phyloP scores from a whole-genome alignment of 2,329 filamentous ascomycete genomes.

The Colletotrichum magnum region DNA sequence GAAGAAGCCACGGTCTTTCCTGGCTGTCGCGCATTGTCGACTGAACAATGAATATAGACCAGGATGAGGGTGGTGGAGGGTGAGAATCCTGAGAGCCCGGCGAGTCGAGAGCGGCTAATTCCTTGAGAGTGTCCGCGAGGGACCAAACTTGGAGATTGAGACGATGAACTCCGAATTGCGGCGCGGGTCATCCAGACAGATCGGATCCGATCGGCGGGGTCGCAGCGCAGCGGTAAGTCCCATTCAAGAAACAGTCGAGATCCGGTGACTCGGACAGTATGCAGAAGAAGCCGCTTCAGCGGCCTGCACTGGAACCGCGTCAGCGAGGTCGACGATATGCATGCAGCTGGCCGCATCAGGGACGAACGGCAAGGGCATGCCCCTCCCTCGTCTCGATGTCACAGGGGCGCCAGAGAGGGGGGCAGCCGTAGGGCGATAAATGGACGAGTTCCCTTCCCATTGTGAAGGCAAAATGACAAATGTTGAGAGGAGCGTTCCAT shows the following conservation, averaged over 20 bases:
- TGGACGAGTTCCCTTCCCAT: background rate
- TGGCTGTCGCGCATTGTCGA: background rate
- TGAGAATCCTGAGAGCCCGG: background rate
- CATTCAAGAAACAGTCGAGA: background rate
- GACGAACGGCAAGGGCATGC: background rate
- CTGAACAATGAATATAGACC: conserved; percentile 9
- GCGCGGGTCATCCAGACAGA: background rate
- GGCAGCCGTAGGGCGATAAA: background rate
- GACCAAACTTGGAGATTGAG: no score
- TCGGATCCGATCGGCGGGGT: background rate
- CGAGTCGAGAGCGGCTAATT: background rate
- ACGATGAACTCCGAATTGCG: no score
- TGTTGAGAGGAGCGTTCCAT: background rate
- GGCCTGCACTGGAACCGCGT: conserved; percentile 16
- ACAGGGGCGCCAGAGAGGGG: background rate
- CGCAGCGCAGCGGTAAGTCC: background rate
- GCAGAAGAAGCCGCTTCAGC: conserved; percentile 29
- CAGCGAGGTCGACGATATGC: conserved; percentile 23
- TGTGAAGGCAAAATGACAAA: conserved; percentile 12
- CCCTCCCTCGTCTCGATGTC: background rate
- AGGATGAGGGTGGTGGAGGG: conserved; percentile 15
- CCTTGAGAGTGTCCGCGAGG: background rate
- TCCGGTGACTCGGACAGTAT: conserved; percentile 35
- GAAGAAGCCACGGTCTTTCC: background rate
- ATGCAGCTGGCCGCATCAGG: conserved; percentile 26